These are phyloP conservation scores for Lodderomyces parapsilosis DNA, from an alignment of 1,139 yeast genomes.

Conservation along the genomic window DNA sequence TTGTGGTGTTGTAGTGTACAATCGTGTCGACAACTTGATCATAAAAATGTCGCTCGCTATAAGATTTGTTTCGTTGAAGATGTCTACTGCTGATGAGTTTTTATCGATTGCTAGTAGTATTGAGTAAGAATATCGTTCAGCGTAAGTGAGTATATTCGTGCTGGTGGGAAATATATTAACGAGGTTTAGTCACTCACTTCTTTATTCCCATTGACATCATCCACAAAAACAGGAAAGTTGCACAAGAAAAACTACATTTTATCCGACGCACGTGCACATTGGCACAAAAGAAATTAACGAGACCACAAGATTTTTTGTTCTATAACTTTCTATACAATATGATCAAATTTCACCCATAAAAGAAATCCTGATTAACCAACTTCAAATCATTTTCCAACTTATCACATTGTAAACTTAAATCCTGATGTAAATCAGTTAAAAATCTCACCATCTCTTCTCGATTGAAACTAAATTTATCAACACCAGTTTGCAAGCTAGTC, in stretches of 20 bases:
- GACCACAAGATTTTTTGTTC: too few species aligned
- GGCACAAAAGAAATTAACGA: neutral
- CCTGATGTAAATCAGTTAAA: conserved; percentile 13
- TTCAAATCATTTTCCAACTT: conserved; percentile 12
- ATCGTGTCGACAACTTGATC: conserved; percentile 1
- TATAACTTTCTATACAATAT: neutral
- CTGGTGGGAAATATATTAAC: too few species aligned
- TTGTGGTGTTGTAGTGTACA: neutral
- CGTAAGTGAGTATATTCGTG: neutral
- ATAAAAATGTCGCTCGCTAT: neutral
- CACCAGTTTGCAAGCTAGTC: neutral
- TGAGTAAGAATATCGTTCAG: neutral
- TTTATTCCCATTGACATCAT: neutral
- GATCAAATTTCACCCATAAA: conserved; percentile 6
- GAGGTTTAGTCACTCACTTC: neutral
- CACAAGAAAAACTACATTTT: neutral
- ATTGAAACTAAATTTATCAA: conserved; percentile 3
- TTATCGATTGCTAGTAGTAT: neutral
- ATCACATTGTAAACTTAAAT: conserved; percentile 9
- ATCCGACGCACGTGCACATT: neutral
- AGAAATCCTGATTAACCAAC: conserved; percentile 12
- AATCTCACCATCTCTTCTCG: conserved; percentile 15
- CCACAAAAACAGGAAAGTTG: neutral
- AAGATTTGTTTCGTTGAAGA: neutral
- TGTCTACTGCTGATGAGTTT: neutral